phyloP scores from a whole-genome alignment of 768 basidiomycete species.

The Lactarius indigo region DNA sequence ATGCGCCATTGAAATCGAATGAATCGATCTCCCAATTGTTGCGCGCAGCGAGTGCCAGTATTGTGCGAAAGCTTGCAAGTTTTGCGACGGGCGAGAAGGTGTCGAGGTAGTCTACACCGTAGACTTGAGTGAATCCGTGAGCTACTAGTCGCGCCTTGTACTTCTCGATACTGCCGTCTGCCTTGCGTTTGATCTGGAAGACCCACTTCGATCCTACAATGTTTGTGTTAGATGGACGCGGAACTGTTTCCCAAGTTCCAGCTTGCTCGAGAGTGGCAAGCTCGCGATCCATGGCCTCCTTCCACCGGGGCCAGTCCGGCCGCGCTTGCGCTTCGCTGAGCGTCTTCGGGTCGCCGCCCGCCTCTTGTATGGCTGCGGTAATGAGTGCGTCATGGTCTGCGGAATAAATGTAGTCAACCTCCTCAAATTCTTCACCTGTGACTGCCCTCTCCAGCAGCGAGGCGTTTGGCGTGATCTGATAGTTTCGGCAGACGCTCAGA shows the following conservation, averaged over 20 bases:
- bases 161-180: too few relatives aligned
- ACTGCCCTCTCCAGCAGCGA: neutral
- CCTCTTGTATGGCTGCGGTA: neutral
- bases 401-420: too few relatives aligned
- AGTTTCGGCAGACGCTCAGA: neutral
- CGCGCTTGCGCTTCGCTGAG: constrained; percentile 27
- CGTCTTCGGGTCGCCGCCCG: neutral
- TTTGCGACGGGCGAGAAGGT: constrained; percentile 36
- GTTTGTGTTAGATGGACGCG: too few relatives aligned
- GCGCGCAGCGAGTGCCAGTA: constrained; percentile 28
- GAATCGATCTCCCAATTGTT: too few relatives aligned
- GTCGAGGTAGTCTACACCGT: constrained; percentile 22
- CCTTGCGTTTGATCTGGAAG: too few relatives aligned
- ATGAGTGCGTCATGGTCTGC: too few relatives aligned
- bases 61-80: constrained; percentile 26
- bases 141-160: too few relatives aligned
- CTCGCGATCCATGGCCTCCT: constrained; percentile 28
- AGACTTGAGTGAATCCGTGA: too few relatives aligned
- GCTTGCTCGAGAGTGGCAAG: constrained; percentile 24
- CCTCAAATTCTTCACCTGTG: neutral
- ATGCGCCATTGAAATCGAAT: constrained; percentile 31
- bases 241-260: constrained; percentile 34
- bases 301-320: constrained; percentile 30
- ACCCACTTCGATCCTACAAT: too few relatives aligned
- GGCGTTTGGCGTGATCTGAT: neutral